Base-by-base conservation (phyloP, 306 rosid species). In the Cicer arietinum region DNA sequence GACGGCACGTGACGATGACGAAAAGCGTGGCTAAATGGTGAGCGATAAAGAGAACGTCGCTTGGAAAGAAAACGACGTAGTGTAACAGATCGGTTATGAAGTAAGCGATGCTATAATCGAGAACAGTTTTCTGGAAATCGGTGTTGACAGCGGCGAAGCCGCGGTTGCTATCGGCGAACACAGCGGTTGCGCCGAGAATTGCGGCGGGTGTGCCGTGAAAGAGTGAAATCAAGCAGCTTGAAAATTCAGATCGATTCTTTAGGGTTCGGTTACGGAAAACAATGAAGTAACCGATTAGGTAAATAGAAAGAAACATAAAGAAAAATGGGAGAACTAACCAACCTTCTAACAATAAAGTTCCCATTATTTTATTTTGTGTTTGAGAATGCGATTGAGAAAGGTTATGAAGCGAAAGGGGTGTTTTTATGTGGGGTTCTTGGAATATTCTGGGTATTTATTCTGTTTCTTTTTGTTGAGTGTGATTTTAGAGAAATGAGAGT, bases 121-220 rank as follows among this genome's bases (percentile, higher is more conserved):
- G 93, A 10, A 89, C 96, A 1, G 78, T 5, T 67, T 82, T 89
- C 57, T 90, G 89, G 75, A 84, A 72, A 0, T 53, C 1, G 5
- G 97, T 87, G 79, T 89, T 92, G 4, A 74, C 44, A 1, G 90
- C 79, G 1, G 88, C 91, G 83, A 94, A 94, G 16, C 89, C 88
- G 40, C 77, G 85, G 22, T 40, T 10, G 1, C 74, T 13, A 61
- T 89, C 90, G 60, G 87, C 3, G 67, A 86, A 59, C 1, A 91
- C 18, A 44, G 99, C 86, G 74, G 47, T 41, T 14, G 78, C 1
- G 17, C 91, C 90, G 8, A 92, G 50, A 66, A 89, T 4, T 1
- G 79, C 92, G 64, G 92, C 98, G 60, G 99, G 98, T 0, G 97
- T 90, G 37, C 99, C 99, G 74, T 95, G 99, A 8, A 84, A 82